Evolutionary conservation across 805 yeast species (phyloP).

Genomic region (Maudiozyma bulderi): DNA sequence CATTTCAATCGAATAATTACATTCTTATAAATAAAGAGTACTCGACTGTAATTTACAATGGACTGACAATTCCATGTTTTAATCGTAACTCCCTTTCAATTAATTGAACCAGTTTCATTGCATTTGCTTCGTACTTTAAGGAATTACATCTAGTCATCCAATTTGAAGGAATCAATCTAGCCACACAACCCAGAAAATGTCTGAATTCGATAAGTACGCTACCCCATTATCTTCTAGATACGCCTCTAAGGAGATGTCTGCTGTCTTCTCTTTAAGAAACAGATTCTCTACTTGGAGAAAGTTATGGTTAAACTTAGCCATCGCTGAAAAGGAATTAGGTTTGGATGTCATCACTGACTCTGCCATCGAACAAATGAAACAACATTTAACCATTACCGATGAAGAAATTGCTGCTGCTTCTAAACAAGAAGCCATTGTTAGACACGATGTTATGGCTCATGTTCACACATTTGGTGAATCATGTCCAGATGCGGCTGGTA

Average conservation of each 20-base stretch:
- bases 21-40: no score
- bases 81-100: no score
- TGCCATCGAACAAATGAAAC: conserved; percentile 79
- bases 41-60: no score
- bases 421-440: conserved; percentile 90
- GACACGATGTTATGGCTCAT: conserved; percentile 99
- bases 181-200: conserved; percentile 12
- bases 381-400: conserved; percentile 75
- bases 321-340: conserved; percentile 91
- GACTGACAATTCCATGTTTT: no score
- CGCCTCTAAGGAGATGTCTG: conserved; percentile 96
- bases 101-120: no score
- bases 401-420: conserved; percentile 86
- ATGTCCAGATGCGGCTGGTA: conserved; percentile 95
- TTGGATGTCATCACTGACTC: conserved; percentile 76
- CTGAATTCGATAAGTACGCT: conserved; percentile 59
- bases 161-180: no score
- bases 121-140: no score
- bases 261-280: conserved; percentile 82
- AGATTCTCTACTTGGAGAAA: conserved; percentile 98
- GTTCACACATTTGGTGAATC: conserved; percentile 90
- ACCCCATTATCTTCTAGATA: conserved; percentile 95
- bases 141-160: no score
- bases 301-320: conserved; percentile 89
- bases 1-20: no score